Percentiles rank a stretch among this genome's conserved stretches.
Evolutionary conservation across 2,329 filamentous ascomycete genomes (phyloP).

Genomic region (Furcasterigmium furcatum): DNA sequence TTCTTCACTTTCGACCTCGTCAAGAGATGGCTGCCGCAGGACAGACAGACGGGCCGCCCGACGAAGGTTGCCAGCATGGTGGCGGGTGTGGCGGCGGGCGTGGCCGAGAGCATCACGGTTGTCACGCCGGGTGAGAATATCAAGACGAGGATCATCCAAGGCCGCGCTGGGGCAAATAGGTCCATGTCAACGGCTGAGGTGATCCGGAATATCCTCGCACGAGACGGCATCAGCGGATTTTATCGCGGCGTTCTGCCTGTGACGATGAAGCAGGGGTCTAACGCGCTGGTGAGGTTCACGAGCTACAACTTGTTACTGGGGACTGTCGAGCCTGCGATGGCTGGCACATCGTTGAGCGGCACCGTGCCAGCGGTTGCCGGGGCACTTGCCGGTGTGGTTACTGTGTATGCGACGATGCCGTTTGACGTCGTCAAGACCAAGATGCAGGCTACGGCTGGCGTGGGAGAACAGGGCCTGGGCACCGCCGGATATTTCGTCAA

Average conservation of each 20-base stretch:
- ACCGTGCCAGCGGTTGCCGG: conserved; percentile 11
- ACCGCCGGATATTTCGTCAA: background rate
- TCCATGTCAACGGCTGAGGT: conserved; percentile 6
- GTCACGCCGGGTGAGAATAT: conserved; percentile 22
- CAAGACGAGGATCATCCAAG: conserved; percentile 20
- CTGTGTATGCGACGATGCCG: conserved; percentile 17
- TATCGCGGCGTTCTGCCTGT: conserved; percentile 16
- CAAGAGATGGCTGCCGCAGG: conserved; percentile 7
- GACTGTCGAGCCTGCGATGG: conserved; percentile 1
- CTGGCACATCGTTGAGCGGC: background rate
- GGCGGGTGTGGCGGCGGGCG: conserved; percentile 16
- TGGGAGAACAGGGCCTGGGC: background rate
- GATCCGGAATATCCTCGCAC: background rate
- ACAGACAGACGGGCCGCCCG: background rate
- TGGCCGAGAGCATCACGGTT: conserved; percentile 16
- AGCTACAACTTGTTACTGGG: conserved; percentile 16
- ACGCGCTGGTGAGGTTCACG: conserved; percentile 17
- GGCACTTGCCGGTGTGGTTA: conserved; percentile 14
- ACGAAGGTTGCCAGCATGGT: conserved; percentile 16
- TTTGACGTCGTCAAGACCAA: conserved; percentile 20
- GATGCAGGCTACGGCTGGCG: conserved; percentile 8
- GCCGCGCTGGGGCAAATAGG: conserved; percentile 9
- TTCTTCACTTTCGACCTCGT: conserved; percentile 18
- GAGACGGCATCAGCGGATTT: conserved; percentile 2
- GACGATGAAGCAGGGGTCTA: conserved; percentile 17